Conservation (phyloP, 108 stramenopile genomes). For the Cyclotella sp. region DNA sequence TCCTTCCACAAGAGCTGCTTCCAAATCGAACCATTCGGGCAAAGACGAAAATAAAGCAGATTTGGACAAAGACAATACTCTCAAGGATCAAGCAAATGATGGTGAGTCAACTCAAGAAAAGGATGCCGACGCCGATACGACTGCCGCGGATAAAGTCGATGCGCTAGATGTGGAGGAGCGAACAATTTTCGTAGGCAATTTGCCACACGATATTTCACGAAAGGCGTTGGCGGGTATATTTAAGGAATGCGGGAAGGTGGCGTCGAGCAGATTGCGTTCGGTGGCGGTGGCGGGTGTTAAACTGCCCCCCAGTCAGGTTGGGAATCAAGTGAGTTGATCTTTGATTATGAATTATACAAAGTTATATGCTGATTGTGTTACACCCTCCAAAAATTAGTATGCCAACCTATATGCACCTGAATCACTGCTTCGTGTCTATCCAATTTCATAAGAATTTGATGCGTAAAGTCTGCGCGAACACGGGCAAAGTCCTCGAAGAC, state of each 20-base stretch:
- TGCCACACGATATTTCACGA: slow-evolving; percentile 66
- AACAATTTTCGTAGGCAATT: slow-evolving; percentile 86
- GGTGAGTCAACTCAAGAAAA: neutral
- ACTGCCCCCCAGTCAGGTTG: slow-evolving; percentile 71
- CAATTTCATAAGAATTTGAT: slow-evolving; percentile 47
- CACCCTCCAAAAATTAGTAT: neutral
- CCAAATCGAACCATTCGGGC: neutral
- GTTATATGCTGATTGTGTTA: too few species aligned
- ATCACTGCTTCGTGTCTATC: neutral
- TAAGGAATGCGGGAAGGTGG: slow-evolving; percentile 64
- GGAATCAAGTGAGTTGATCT: slow-evolving; percentile 58
- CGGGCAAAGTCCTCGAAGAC: slow-evolving; percentile 50
- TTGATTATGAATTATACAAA: neutral
- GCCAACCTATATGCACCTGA: neutral
- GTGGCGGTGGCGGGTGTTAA: slow-evolving; percentile 78
- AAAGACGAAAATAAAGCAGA: too few species aligned
- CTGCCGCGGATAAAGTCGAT: slow-evolving; percentile 13
- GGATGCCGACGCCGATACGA: neutral
- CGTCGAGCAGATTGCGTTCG: slow-evolving; percentile 65
- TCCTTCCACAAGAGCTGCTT: neutral
- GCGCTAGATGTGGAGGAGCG: slow-evolving; percentile 54
- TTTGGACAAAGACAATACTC: too few species aligned
- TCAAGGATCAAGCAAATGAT: neutral
- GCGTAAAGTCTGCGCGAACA: slow-evolving; percentile 78
- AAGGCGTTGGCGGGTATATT: slow-evolving; percentile 68